These are phyloP conservation scores for Botrytis fabae DNA, from an alignment of 2,329 filamentous ascomycete species.

Conservation along the genomic window DNA sequence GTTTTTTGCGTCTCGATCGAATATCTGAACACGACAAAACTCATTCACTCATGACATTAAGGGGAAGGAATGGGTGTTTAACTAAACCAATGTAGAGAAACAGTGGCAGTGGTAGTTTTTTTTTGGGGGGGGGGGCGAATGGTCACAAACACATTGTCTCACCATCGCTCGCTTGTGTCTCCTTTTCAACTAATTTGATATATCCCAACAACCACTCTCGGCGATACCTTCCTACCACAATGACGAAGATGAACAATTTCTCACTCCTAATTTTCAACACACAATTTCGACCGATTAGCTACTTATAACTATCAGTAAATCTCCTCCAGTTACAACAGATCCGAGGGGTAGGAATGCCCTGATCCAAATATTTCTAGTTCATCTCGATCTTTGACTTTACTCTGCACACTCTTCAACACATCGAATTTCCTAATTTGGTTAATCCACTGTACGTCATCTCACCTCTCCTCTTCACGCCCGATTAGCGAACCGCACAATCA, in stretches of 20 bases:
- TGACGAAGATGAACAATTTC: not conserved
- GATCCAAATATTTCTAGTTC: not conserved
- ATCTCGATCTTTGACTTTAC: not conserved
- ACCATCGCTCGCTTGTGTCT: not conserved
- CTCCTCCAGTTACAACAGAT: not conserved
- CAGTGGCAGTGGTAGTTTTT: not conserved
- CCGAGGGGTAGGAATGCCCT: too few species aligned
- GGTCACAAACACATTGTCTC: not conserved
- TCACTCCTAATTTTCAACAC: too few species aligned
- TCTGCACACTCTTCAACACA: not conserved
- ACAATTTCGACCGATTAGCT: not conserved
- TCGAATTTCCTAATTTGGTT: not conserved
- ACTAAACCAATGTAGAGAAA: not conserved
- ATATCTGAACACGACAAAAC: not conserved
- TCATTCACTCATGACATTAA: not conserved
- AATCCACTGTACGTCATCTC: not conserved
- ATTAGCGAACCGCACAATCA: not conserved
- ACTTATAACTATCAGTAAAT: not conserved
- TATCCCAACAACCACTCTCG: not conserved
- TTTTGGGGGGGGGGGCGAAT: not conserved
- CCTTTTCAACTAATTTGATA: not conserved
- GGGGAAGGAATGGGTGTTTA: not conserved
- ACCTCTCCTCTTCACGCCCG: not conserved
- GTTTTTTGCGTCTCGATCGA: not conserved
- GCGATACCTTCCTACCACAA: not conserved